Percentiles rank a stretch among this genome's conserved stretches.
Conservation (phyloP, 371 early-diverging fungal genomes). For the Mycotypha africana region DNA sequence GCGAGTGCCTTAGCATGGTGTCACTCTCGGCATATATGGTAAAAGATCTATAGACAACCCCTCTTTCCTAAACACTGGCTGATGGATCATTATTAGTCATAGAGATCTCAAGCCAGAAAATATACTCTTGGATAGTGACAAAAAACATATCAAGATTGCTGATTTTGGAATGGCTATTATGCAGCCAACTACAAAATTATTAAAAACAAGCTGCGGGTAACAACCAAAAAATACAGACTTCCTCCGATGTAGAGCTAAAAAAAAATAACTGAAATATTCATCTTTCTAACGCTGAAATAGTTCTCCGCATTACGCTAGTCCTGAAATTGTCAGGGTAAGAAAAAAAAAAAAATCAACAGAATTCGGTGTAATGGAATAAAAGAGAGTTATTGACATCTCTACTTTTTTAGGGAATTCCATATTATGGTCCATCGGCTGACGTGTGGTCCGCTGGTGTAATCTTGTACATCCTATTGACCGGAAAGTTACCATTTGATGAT, state of each 20-base stretch:
- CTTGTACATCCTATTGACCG: constrained; percentile 63
- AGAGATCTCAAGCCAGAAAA: constrained; percentile 96
- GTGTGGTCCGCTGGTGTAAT: constrained; percentile 76
- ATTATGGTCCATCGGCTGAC: constrained; percentile 71
- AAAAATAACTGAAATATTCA: too few species aligned
- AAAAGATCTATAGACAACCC: neutral
- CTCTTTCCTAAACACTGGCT: neutral
- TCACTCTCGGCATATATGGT: constrained; percentile 60
- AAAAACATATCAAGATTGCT: constrained; percentile 68
- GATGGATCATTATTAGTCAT: too few species aligned
- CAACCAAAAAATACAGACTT: neutral
- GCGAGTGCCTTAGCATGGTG: constrained; percentile 89
- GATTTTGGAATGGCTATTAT: constrained; percentile 84
- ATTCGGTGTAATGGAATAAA: too few species aligned
- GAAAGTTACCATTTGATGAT: constrained; percentile 81
- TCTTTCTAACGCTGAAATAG: too few species aligned
- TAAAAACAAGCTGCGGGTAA: constrained; percentile 76
- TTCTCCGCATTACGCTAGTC: constrained; percentile 88
- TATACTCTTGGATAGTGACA: constrained; percentile 78
- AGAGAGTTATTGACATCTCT: constrained; percentile 55
- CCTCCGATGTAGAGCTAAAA: too few species aligned
- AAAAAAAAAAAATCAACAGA: constrained; percentile 2
- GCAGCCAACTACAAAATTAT: constrained; percentile 54
- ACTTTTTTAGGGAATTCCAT: constrained; percentile 68
- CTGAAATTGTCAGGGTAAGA: constrained; percentile 75